Evolutionary conservation across 2,329 filamentous ascomycete species (phyloP).

Genomic region (Beauveria rudraprayagi): DNA sequence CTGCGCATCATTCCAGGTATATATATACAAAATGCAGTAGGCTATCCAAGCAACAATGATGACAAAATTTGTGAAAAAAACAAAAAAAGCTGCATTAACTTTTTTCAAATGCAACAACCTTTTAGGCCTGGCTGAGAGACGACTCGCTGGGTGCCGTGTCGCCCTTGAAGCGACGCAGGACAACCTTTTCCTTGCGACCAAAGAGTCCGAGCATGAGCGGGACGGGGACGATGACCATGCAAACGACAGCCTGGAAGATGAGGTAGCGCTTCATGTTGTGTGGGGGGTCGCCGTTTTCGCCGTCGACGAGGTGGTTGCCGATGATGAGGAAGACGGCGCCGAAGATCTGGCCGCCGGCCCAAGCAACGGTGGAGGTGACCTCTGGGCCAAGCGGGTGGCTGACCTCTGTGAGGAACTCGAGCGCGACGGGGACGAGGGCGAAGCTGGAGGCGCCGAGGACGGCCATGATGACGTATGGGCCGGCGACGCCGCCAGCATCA

Average conservation of each 20-base stretch:
- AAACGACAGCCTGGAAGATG: slow-evolving; percentile 70
- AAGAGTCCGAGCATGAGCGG: slow-evolving; percentile 64
- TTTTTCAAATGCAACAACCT: neutral
- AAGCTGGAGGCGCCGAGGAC: slow-evolving; percentile 76
- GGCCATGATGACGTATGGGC: slow-evolving; percentile 67
- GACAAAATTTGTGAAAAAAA: neutral
- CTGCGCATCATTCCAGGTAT: neutral
- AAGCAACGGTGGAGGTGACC: slow-evolving; percentile 73
- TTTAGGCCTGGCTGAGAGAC: neutral
- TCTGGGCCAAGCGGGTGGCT: slow-evolving; percentile 83
- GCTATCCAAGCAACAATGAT: slow-evolving; percentile 1
- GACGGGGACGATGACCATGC: slow-evolving; percentile 54
- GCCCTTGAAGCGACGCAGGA: slow-evolving; percentile 40
- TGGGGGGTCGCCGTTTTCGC: slow-evolving; percentile 46
- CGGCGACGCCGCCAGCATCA: slow-evolving; percentile 53
- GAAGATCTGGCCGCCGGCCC: slow-evolving; percentile 78
- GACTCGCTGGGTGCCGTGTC: slow-evolving; percentile 25
- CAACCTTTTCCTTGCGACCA: slow-evolving; percentile 47
- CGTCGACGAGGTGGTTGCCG: slow-evolving; percentile 64
- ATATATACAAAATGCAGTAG: neutral
- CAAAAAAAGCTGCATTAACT: neutral
- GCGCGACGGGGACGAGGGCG: slow-evolving; percentile 68
- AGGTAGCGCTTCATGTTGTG: slow-evolving; percentile 66
- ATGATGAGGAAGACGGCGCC: slow-evolving; percentile 80
- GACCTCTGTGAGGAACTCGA: slow-evolving; percentile 83